These are phyloP conservation scores for Colletotrichum cereale DNA, from an alignment of 2,329 filamentous ascomycete genomes.

Conservation along the genomic window DNA sequence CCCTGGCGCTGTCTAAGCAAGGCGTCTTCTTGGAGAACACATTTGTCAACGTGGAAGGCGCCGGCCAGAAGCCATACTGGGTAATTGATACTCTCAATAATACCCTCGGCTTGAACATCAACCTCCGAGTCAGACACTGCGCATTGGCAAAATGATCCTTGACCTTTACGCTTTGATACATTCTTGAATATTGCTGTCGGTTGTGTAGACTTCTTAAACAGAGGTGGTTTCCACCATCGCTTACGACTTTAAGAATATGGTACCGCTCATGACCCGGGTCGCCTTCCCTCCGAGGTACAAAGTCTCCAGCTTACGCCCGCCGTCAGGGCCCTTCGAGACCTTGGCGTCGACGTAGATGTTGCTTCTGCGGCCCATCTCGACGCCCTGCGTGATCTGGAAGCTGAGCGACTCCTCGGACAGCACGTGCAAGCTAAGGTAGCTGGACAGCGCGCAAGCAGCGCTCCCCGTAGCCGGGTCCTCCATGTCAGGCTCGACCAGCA, in stretches of 20 bases:
- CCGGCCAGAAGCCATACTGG: constrained; percentile 48
- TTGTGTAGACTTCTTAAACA: too few species aligned
- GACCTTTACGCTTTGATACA: neutral
- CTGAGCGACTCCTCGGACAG: constrained; percentile 43
- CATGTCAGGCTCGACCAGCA: constrained; percentile 67
- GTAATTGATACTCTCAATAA: constrained; percentile 44
- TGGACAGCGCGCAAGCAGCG: constrained; percentile 68
- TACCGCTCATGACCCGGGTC: constrained; percentile 34
- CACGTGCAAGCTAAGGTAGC: constrained; percentile 64
- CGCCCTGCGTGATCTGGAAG: constrained; percentile 41
- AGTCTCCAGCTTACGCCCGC: constrained; percentile 17
- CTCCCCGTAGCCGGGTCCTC: constrained; percentile 75
- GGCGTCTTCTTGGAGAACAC: constrained; percentile 52
- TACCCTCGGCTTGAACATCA: constrained; percentile 42
- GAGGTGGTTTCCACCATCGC: neutral
- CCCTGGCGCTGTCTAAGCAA: constrained; percentile 50
- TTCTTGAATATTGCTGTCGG: neutral
- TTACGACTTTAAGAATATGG: constrained; percentile 20
- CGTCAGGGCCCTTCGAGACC: neutral
- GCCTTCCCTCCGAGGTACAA: constrained; percentile 36
- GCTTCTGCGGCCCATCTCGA: constrained; percentile 39
- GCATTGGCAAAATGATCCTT: neutral
- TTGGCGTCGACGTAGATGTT: constrained; percentile 28
- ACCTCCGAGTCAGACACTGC: constrained; percentile 27
- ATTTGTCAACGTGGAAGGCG: constrained; percentile 59